Conservation (phyloP, 768 basidiomycete genomes). For the Russula sp. region DNA sequence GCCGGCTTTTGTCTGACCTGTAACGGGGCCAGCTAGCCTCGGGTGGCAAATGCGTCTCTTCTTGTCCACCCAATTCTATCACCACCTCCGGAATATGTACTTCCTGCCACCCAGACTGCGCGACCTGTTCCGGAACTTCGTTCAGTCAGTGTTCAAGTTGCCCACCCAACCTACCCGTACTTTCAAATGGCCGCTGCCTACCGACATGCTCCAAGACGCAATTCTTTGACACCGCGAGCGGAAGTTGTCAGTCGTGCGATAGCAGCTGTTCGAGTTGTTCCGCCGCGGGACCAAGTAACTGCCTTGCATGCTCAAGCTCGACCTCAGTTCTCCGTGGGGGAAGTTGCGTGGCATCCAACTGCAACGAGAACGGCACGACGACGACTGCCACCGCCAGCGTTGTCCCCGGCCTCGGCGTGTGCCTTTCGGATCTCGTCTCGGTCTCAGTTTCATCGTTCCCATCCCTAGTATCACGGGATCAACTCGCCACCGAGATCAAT, state of each 20-base stretch:
- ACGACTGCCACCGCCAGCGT: constrained; percentile 39
- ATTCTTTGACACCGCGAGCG: constrained; percentile 65
- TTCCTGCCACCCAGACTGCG: constrained; percentile 83
- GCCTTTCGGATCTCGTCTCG: constrained; percentile 70
- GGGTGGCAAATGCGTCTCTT: constrained; percentile 67
- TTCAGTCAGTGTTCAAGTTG: constrained; percentile 81
- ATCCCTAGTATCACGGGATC: constrained; percentile 52
- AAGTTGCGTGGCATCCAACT: constrained; percentile 60
- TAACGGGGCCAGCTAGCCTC: constrained; percentile 62
- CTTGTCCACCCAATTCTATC: constrained; percentile 74
- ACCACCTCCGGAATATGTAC: constrained; percentile 62
- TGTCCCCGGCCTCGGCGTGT: constrained; percentile 69
- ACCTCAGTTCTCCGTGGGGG: constrained; percentile 62
- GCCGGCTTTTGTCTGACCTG: constrained; percentile 75
- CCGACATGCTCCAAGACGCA: constrained; percentile 70
- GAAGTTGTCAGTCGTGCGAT: constrained; percentile 69
- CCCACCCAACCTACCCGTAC: constrained; percentile 62
- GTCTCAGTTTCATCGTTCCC: constrained; percentile 43
- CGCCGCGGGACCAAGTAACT: constrained; percentile 61
- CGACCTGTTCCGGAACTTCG: constrained; percentile 71
- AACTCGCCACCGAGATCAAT: constrained; percentile 44
- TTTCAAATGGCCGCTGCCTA: constrained; percentile 72
- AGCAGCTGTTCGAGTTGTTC: constrained; percentile 76
- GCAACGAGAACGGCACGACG: constrained; percentile 46
- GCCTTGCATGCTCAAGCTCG: constrained; percentile 69